Evolutionary conservation across 2,329 filamentous ascomycete species (phyloP).

Genomic region (Erysiphe pulchra): DNA sequence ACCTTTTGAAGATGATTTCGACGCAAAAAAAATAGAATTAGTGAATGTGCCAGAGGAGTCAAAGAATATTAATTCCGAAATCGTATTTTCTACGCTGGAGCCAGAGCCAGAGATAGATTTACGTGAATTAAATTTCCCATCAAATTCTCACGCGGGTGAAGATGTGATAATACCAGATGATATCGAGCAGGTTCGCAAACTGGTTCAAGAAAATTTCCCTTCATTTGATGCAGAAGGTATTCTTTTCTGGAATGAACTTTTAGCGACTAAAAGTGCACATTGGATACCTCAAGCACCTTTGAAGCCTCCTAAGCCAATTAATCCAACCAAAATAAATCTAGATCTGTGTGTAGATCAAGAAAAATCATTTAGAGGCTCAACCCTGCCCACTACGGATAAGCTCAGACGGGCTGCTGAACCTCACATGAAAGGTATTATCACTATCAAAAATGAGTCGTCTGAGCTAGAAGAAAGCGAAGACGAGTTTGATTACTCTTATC

Average conservation of each 20-base stretch:
- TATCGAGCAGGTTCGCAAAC: slow-evolving; percentile 46
- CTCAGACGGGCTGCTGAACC: slow-evolving; percentile 29
- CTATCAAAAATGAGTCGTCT: slow-evolving; percentile 16
- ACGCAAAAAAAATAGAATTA: not conserved
- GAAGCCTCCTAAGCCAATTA: slow-evolving; percentile 57
- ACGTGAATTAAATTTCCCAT: slow-evolving; percentile 21
- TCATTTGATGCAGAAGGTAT: slow-evolving; percentile 50
- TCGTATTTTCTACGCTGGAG: not conserved
- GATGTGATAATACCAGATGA: slow-evolving; percentile 41
- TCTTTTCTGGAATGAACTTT: slow-evolving; percentile 56
- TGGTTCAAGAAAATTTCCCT: slow-evolving; percentile 60
- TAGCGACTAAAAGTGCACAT: slow-evolving; percentile 55
- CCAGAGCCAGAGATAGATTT: slow-evolving; percentile 7
- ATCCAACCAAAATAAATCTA: slow-evolving; percentile 68
- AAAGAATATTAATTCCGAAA: slow-evolving; percentile 4
- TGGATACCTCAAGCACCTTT: slow-evolving; percentile 55
- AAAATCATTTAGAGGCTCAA: slow-evolving; percentile 55
- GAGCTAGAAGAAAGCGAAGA: slow-evolving; percentile 20
- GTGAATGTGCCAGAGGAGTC: slow-evolving; percentile 1
- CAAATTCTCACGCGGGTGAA: slow-evolving; percentile 17
- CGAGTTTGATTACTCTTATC: slow-evolving; percentile 24
- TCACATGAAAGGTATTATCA: slow-evolving; percentile 22
- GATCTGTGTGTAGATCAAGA: slow-evolving; percentile 73
- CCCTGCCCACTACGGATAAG: slow-evolving; percentile 25
- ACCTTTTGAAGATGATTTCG: slow-evolving; percentile 9